Evolutionary conservation across 495 filamentous ascomycete genomes (phyloP).

Genomic region (Podospora didyma): DNA sequence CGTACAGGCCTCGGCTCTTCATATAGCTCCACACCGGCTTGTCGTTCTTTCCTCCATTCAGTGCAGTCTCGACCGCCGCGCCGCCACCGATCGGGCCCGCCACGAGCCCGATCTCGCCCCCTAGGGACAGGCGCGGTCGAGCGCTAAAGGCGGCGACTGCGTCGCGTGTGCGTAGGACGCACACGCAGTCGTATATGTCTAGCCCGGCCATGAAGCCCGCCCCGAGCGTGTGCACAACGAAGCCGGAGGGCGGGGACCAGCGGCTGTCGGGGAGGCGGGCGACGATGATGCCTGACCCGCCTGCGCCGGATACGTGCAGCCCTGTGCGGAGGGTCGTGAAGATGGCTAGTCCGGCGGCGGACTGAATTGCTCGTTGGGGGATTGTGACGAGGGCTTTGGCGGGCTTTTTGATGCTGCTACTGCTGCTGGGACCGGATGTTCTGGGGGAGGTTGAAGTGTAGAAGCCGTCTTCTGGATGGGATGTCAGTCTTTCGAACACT

Average conservation of each 20-base stretch:
- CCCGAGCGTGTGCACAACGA: slow-evolving; percentile 70
- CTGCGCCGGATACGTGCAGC: slow-evolving; percentile 74
- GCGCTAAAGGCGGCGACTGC: slow-evolving; percentile 70
- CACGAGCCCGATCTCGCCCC: slow-evolving; percentile 67
- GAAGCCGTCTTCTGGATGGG: slow-evolving; percentile 40
- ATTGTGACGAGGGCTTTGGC: slow-evolving; percentile 59
- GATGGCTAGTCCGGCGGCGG: slow-evolving; percentile 73
- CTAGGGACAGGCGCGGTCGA: slow-evolving; percentile 62
- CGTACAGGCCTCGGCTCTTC: slow-evolving; percentile 73
- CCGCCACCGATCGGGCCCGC: slow-evolving; percentile 73
- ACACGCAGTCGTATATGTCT: slow-evolving; percentile 81
- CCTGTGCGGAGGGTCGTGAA: slow-evolving; percentile 84
- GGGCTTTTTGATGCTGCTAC: slow-evolving; percentile 6
- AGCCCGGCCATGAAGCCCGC: slow-evolving; percentile 75
- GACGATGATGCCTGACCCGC: slow-evolving; percentile 69
- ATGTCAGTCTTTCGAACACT: no score
- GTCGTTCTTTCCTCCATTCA: slow-evolving; percentile 6
- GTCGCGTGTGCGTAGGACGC: slow-evolving; percentile 70
- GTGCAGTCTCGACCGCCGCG: slow-evolving; percentile 40
- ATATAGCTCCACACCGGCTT: slow-evolving; percentile 72
- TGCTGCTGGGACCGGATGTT: slow-evolving; percentile 1
- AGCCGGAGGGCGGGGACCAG: slow-evolving; percentile 79
- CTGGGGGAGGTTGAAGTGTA: slow-evolving; percentile 16
- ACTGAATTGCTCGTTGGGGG: slow-evolving; percentile 62
- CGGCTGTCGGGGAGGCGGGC: slow-evolving; percentile 63